Conservation (phyloP, 2,329 filamentous ascomycete species). For the Trichoderma gracile region DNA sequence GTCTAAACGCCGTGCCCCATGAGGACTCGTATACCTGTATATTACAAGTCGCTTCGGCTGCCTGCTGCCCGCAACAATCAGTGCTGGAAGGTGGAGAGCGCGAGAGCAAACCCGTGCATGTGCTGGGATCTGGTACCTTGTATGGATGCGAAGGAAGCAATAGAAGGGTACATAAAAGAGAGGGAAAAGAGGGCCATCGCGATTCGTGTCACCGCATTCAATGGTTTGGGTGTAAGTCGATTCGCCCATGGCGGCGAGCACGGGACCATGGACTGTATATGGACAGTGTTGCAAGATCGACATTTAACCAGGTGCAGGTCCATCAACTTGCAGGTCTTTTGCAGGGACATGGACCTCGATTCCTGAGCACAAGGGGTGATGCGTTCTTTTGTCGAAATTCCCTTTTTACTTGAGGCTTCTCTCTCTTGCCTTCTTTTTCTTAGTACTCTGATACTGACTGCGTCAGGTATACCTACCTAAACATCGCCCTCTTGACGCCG, state of each 20-base stretch:
- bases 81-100: too few relatives aligned
- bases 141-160: too few relatives aligned
- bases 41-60: too few relatives aligned
- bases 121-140: too few relatives aligned
- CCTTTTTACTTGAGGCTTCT: not conserved
- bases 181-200: not conserved
- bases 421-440: too few relatives aligned
- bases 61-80: too few relatives aligned
- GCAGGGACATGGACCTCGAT: not conserved
- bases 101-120: too few relatives aligned
- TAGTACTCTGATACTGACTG: too few relatives aligned
- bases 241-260: conserved; percentile 11
- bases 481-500: not conserved
- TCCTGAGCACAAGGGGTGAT: not conserved
- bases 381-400: not conserved
- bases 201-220: conserved; percentile 1
- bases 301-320: not conserved
- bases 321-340: not conserved
- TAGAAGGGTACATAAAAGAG: too few relatives aligned
- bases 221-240: conserved; percentile 9
- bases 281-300: conserved; percentile 3
- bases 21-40: not conserved
- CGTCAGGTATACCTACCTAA: not conserved
- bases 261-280: conserved; percentile 6
- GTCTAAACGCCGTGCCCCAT: not conserved